These are phyloP conservation scores for Basipetospora chlamydospora DNA, from an alignment of 2,329 filamentous ascomycete species.

Conservation along the genomic window DNA sequence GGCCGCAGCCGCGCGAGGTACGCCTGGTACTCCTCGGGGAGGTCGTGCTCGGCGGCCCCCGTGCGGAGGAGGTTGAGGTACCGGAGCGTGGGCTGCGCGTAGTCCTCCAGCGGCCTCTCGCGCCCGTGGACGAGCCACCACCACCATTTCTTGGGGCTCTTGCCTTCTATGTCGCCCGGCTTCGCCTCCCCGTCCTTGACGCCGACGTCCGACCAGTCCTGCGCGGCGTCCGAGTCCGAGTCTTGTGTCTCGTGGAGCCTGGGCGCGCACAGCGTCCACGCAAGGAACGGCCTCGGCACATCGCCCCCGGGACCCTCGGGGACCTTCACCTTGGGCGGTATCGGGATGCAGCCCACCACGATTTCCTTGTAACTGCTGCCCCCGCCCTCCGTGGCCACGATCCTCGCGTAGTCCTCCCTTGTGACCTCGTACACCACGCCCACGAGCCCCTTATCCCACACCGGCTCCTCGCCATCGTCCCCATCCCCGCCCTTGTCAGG, in stretches of 20 bases:
- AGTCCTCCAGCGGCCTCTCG: conserved; percentile 48
- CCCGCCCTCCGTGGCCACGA: conserved; percentile 83
- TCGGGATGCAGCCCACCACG: conserved; percentile 59
- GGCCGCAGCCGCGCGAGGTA: conserved; percentile 57
- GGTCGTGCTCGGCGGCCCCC: conserved; percentile 64
- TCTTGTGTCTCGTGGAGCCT: too few species aligned
- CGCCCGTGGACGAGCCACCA: conserved; percentile 27
- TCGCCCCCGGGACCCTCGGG: conserved; percentile 46
- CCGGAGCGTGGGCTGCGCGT: conserved; percentile 69
- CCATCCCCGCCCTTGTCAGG: conserved; percentile 2
- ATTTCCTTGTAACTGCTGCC: conserved; percentile 77
- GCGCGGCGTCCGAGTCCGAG: too few species aligned
- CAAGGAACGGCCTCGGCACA: conserved; percentile 53
- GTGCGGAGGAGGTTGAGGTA: conserved; percentile 70
- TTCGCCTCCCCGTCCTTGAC: conserved; percentile 3
- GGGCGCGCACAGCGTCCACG: conserved; percentile 72
- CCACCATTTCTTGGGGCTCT: conserved; percentile 22
- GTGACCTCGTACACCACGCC: conserved; percentile 96
- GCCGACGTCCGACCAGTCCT: conserved; percentile 15
- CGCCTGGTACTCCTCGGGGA: conserved; percentile 62
- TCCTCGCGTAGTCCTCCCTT: conserved; percentile 62
- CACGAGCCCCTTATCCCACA: conserved; percentile 70
- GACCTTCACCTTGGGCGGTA: conserved; percentile 44
- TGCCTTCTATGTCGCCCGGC: neutral
- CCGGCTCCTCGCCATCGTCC: too few species aligned